These are phyloP conservation scores for Balakata baccata DNA, from an alignment of 345 rosid genomes.

Conservation along the genomic window DNA sequence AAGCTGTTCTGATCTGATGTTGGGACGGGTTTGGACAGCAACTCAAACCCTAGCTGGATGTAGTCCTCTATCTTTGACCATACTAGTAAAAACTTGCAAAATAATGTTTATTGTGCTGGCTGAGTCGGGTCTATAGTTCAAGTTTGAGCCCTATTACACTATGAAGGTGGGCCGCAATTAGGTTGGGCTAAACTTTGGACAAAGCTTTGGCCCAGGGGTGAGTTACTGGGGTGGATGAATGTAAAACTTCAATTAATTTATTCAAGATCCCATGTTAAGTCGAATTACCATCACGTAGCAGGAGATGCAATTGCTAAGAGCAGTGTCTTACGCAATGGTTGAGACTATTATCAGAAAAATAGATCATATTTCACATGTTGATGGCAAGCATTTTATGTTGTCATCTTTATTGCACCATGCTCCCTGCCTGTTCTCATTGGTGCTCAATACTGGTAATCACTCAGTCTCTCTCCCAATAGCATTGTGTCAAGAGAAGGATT, in stretches of 20 bases:
- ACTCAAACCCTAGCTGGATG: neutral
- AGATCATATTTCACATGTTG: too few relatives aligned
- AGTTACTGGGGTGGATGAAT: neutral
- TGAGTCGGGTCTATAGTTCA: neutral
- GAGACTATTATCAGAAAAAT: too few relatives aligned
- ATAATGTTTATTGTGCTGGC: too few relatives aligned
- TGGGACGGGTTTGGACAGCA: neutral
- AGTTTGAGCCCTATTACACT: neutral
- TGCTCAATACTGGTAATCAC: too few relatives aligned
- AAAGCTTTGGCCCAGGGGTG: neutral
- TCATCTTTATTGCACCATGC: too few relatives aligned
- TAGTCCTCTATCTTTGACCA: neutral
- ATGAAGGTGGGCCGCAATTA: neutral
- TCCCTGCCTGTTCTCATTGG: too few relatives aligned
- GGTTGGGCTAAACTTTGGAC: neutral
- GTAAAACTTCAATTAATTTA: neutral
- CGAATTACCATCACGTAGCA: neutral
- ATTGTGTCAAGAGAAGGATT: too few relatives aligned
- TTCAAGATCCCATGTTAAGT: neutral
- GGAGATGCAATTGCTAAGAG: neutral
- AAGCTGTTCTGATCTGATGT: neutral
- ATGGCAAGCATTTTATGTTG: too few relatives aligned
- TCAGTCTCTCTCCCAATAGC: too few relatives aligned
- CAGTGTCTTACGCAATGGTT: too few relatives aligned
- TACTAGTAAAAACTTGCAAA: neutral